Conservation (phyloP, 305 asterid species). For the Rubia tinctorum region DNA sequence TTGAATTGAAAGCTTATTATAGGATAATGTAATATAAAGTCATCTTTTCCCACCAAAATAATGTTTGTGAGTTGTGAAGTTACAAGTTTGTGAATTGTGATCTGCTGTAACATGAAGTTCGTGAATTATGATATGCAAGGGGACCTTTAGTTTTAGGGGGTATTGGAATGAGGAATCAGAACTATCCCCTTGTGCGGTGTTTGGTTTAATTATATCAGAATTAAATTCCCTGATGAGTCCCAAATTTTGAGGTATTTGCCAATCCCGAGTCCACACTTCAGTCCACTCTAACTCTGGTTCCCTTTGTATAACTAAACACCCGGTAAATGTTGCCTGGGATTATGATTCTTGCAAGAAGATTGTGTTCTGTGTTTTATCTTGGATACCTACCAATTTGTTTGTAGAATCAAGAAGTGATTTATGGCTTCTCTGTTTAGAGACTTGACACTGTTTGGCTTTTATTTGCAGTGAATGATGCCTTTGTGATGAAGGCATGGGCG, state of each 20-base stretch:
- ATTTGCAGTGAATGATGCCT: slow-evolving; percentile 77
- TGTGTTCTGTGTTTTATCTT: background rate
- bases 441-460: background rate
- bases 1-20: background rate
- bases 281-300: too few species aligned
- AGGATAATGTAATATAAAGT: background rate
- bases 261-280: too few species aligned
- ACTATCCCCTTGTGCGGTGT: background rate
- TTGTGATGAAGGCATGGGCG: slow-evolving; percentile 98
- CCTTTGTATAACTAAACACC: background rate
- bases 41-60: background rate
- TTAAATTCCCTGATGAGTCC: background rate
- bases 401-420: background rate
- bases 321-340: background rate
- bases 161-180: background rate
- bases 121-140: too few species aligned
- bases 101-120: too few species aligned
- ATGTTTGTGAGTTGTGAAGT: background rate
- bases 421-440: background rate
- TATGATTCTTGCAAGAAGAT: background rate
- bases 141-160: background rate
- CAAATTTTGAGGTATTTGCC: background rate
- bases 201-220: background rate
- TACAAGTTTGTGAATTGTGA: background rate
- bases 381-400: background rate